These are phyloP conservation scores for Saxophila tyrrhenica DNA, from an alignment of 495 filamentous ascomycete genomes.

Conservation along the genomic window DNA sequence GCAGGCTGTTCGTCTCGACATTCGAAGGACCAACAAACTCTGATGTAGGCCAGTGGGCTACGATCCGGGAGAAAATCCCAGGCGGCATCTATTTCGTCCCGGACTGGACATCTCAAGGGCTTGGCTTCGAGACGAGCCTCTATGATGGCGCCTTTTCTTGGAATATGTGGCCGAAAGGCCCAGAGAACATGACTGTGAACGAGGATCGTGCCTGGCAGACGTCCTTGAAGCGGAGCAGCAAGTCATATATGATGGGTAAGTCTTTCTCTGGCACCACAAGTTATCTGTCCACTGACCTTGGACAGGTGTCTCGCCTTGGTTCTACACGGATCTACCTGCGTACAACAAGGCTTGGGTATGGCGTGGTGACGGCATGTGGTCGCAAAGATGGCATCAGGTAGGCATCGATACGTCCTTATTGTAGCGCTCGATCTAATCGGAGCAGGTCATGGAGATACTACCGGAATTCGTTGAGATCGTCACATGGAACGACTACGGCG, in stretches of 20 bases:
- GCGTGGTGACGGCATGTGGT: conserved; percentile 61
- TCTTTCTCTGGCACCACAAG: neutral
- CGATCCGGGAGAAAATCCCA: conserved; percentile 38
- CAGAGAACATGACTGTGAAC: conserved; percentile 39
- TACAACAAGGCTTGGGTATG: conserved; percentile 68
- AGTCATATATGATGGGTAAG: conserved; percentile 64
- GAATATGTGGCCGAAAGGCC: conserved; percentile 62
- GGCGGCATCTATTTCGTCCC: conserved; percentile 48
- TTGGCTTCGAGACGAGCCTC: conserved; percentile 32
- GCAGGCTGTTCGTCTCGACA: conserved; percentile 55
- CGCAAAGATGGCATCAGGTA: conserved; percentile 56
- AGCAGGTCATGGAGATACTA: conserved; percentile 41
- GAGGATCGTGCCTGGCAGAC: conserved; percentile 34
- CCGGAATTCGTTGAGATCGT: conserved; percentile 52
- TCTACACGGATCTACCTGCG: conserved; percentile 58
- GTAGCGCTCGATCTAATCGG: no score
- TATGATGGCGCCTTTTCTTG: conserved; percentile 54
- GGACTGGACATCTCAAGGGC: conserved; percentile 41
- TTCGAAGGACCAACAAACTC: conserved; percentile 54
- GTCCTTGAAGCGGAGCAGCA: conserved; percentile 32
- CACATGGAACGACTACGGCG: conserved; percentile 68
- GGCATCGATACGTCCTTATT: no score
- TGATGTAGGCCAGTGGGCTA: conserved; percentile 39
- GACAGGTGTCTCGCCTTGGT: conserved; percentile 55
- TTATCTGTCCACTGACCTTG: neutral